Base-by-base conservation (phyloP, 257 asterid genomes). In the Rauvolfia tetraphylla region DNA sequence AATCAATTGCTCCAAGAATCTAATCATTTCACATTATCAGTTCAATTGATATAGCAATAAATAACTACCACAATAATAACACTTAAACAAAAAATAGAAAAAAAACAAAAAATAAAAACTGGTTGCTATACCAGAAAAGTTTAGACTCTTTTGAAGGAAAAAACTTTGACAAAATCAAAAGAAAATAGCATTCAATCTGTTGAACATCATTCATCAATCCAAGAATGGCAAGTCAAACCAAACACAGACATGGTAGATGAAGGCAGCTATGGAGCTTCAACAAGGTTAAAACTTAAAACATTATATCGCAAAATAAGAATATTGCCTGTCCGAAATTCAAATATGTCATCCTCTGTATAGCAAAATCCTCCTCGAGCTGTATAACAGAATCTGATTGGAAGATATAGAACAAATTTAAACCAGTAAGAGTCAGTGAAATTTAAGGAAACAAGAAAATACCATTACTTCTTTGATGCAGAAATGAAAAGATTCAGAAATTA, bases 341-440 rank as follows among this genome's bases (percentile, higher is more conserved):
- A 86, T 83, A 95, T 87, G 84, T 90, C 98, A 76, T 91, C 98
- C 81, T 95, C 98, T 6, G 98, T 87, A 83, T 91, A 95, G 90
- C 99, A 93, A 85, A 90, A 93, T 74, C 99, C 98, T n/a, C 99
- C 99, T 11, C 99, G 87, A 71, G 99, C 99, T 42, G 99, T 95
- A 79, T 90, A 93, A 79, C 98, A 95, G 79, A 93, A 95, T 73
- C 99, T 95, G 91, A 82, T 75, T 71, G 72, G 23, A 85, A 75
- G 58, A 59, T 34, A 79, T 62, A 73, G 77, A 80, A 58, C 71
- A 34, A 66, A 66, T 17, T 61, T 36, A 20, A 66, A 22, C 71
- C 31, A 66, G 71, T 13, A 66, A 6, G 29, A 36, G 5, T 27
- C 20, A 33, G 42, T 65, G 17, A 56, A 41, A 68, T 63, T 66